These are phyloP conservation scores for Candida easanensis DNA, from an alignment of 805 yeast genomes.

Conservation along the genomic window DNA sequence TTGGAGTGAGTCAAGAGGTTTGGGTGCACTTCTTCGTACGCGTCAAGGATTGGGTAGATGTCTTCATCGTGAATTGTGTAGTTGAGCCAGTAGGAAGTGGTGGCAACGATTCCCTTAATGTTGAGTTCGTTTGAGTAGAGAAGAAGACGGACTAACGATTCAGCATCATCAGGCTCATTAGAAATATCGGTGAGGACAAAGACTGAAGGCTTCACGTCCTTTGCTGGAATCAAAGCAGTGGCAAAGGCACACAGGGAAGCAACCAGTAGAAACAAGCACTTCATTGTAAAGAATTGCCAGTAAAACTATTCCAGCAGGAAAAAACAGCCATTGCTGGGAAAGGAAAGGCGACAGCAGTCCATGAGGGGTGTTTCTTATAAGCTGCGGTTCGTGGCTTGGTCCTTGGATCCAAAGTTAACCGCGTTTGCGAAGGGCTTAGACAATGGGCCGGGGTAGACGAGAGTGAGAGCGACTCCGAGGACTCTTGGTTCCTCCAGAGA, in stretches of 20 bases:
- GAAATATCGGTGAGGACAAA: conserved; percentile 31
- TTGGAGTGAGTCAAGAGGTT: conserved; percentile 28
- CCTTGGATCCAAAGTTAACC: too few relatives aligned
- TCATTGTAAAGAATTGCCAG: neutral
- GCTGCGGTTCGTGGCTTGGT: too few relatives aligned
- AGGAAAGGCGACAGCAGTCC: too few relatives aligned
- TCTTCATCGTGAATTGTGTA: conserved; percentile 30
- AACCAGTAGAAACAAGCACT: neutral
- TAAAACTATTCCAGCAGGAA: too few relatives aligned
- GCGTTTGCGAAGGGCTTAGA: too few relatives aligned
- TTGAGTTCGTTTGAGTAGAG: conserved; percentile 31
- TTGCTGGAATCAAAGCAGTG: neutral
- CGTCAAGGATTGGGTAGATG: conserved; percentile 31
- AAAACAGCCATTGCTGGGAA: too few relatives aligned
- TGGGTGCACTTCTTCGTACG: conserved; percentile 27
- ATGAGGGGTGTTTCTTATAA: too few relatives aligned
- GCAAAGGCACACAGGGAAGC: neutral
- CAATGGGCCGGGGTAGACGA: too few relatives aligned
- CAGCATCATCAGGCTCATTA: conserved; percentile 33
- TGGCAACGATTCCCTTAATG: conserved; percentile 31
- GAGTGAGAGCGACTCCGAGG: too few relatives aligned
- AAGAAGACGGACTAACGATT: conserved; percentile 30
- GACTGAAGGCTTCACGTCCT: conserved; percentile 30
- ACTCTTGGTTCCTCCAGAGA: too few relatives aligned
- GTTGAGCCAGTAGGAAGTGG: conserved; percentile 34